Evolutionary conservation across 2,329 filamentous ascomycete species (phyloP), one percentile per base, ranked within the genome.

Genomic region (Ambrosiella xylebori): DNA sequence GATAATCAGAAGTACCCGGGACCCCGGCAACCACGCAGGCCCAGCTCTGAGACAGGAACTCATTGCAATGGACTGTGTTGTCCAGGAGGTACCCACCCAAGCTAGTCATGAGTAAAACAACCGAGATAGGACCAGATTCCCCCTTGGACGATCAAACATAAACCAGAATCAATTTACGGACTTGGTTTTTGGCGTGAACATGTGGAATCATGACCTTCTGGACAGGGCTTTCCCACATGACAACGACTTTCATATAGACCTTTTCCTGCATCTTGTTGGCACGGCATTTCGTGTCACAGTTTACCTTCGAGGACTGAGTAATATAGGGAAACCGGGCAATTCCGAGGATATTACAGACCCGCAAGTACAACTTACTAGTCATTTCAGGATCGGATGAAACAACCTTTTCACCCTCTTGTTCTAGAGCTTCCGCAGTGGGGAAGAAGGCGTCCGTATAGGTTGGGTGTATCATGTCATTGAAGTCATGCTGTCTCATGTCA

Each of bases 261-360:
- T 74, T 68, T 67, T 87, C 88, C 64, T 86, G 83, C 57, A 74
- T 70, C 63, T 76, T 71, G 78, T 84, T 88, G 1, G 83, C 84
- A 36, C 74, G 66, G 62, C 79, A 76, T 68, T 88, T 82, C 53
- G 68, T 66, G 1, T 68, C 66, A 49, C 71, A 70, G 63, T 64
- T 73, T 45, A 71, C 61, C 1, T 60, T 55, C 0, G 74, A 73
- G 54, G 67, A 71, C 2, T 65, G 62, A 2, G 70, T 68, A 62
- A 77, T 71, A 63, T 77, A 76, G 2, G 85, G 85, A 65, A 89
- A 88, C 13, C 85, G 76, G 0, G 82, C 76, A 63, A 89, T 88
- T 56, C 85, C 77, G 68, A 86, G 83, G n/a, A 88, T 74, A 35
- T 82, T 80, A 19, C 84, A 84, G 4, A 82, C 82, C 19, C 85